Percentiles rank a stretch among this genome's conserved stretches.
These are phyloP conservation scores for Xylariaceae sp. DNA, from an alignment of 2,329 filamentous ascomycete genomes.

Conservation along the genomic window DNA sequence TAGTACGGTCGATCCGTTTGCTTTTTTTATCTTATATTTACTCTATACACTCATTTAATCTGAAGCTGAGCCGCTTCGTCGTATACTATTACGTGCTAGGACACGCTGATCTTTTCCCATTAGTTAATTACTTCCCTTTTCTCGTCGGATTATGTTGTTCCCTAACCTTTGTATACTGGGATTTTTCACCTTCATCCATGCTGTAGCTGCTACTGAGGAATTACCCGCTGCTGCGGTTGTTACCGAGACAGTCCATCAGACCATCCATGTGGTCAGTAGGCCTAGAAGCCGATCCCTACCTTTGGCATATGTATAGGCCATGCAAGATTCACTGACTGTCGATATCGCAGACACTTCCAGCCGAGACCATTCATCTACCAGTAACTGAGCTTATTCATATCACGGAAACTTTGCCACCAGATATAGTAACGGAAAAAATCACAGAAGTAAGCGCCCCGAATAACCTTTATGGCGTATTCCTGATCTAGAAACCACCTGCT, in stretches of 20 bases:
- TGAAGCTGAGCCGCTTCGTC: slow-evolving; percentile 23
- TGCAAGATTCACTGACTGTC: too few species aligned
- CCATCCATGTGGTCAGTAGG: slow-evolving; percentile 20
- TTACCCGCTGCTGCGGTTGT: slow-evolving; percentile 5
- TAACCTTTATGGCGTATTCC: too few species aligned
- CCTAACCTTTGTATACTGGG: slow-evolving; percentile 8
- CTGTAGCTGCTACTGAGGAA: slow-evolving; percentile 10
- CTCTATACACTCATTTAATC: slow-evolving; percentile 19
- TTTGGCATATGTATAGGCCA: too few species aligned
- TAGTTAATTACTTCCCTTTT: neutral
- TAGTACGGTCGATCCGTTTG: slow-evolving; percentile 23
- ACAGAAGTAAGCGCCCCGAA: neutral
- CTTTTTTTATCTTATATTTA: slow-evolving; percentile 6
- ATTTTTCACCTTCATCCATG: slow-evolving; percentile 10
- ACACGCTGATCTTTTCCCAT: slow-evolving; percentile 4
- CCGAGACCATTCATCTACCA: slow-evolving; percentile 13
- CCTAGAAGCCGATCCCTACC: neutral
- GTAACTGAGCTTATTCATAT: too few species aligned
- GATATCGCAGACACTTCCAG: neutral
- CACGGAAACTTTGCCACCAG: slow-evolving; percentile 11
- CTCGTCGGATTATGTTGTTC: slow-evolving; percentile 7
- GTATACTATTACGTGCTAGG: slow-evolving; percentile 6
- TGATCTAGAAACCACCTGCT: too few species aligned
- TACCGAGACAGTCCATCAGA: slow-evolving; percentile 17
- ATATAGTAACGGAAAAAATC: slow-evolving; percentile 17